Base-by-base conservation (phyloP, 2,329 filamentous ascomycete species). In the Eutypella sp. region DNA sequence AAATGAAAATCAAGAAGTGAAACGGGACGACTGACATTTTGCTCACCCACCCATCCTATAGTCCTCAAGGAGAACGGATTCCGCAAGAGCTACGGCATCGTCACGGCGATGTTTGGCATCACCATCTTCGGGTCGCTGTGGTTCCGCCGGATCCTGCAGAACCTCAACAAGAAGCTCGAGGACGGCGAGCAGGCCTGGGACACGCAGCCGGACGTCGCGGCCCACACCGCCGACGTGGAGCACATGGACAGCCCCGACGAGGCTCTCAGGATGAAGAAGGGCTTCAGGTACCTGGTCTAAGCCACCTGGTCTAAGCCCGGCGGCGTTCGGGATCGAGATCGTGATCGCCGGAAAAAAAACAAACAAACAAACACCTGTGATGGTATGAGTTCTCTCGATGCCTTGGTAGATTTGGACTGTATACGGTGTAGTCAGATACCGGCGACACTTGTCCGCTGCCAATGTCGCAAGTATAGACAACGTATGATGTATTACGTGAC, bases 71-170 rank as follows among this genome's bases (percentile, higher is more conserved):
- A 73, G 0, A 74, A 84, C 50, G 81, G 81, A 0, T 84, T 73
- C 67, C 73, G 81, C 51, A 75, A 79, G 66, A 82, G 78, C 49
- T 84, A 84, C 55, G 81, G 78, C 4, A 81, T 85, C 46, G 81
- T 84, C 5, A 73, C 76, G 13, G 70, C 78, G 57, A 84, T 84
- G 81, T 84, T 83, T 56, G 78, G 77, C 3, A 54, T 80, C 34
- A 78, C 81, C 0, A 74, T 81, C 25, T 29, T 70, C 0, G 78
- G 78, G 5, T 81, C 74, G 61, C 69, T 64, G 42, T 47, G 63
- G 25, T 74, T 80, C 66, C 68, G 71, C 18, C 47, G 66, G 52
- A 70, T 78, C 45, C 67, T 81, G 4, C 46, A 59, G 5, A 59
- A 64, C 45, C 57, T 76, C 49, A 78, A 78, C 64, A 67, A 63